phyloP scores from a whole-genome alignment of 345 rosid species.

The Salix caprea region DNA sequence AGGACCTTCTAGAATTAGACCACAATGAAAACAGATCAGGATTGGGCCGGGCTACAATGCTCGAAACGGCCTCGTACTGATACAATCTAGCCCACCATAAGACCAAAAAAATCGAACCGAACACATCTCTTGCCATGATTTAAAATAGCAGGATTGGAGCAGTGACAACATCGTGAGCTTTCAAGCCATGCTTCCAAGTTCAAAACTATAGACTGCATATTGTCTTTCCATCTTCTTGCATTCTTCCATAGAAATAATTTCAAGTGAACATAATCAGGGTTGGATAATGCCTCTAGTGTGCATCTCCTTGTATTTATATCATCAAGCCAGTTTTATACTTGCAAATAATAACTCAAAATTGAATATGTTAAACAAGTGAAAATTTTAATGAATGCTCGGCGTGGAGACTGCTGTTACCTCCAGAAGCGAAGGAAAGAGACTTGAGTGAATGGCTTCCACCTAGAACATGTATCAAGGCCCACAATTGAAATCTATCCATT shows the following conservation, averaged over 20 bases:
- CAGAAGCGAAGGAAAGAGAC: not conserved
- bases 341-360: not conserved
- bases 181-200: not conserved
- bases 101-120: not conserved
- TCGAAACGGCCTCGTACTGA: not conserved
- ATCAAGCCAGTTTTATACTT: not conserved
- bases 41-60: not conserved
- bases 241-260: not conserved
- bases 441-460: not conserved
- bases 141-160: not conserved
- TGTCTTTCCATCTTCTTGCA: not conserved
- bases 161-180: not conserved
- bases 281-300: not conserved
- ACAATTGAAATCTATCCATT: not conserved
- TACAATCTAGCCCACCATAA: not conserved
- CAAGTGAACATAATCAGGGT: not conserved
- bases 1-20: not conserved
- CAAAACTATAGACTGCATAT: not conserved
- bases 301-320: not conserved
- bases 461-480: not conserved
- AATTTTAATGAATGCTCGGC: not conserved
- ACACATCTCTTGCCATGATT: not conserved
- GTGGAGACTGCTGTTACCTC: not conserved
- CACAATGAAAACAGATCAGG: not conserved
- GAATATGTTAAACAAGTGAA: not conserved